phyloP scores from a whole-genome alignment of 1,284 basidiomycete genomes.

The Ganoderma boninense region DNA sequence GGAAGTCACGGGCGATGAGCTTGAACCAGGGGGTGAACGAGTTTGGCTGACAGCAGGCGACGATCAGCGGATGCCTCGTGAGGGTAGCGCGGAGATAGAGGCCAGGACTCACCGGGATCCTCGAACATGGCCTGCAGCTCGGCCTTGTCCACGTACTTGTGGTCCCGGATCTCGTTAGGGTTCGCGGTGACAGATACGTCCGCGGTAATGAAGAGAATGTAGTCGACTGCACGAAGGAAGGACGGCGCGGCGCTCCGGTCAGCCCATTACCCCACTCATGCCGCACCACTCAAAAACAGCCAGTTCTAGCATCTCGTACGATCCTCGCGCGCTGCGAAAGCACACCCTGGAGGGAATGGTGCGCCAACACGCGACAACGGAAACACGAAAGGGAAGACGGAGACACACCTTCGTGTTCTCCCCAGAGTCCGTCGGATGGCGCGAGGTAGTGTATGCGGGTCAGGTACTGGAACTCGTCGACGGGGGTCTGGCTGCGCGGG shows the following conservation, averaged over 20 bases:
- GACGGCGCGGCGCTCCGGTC: constrained; percentile 13
- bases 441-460: constrained; percentile 98
- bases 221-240: constrained; percentile 81
- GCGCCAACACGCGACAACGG: background rate
- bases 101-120: constrained; percentile 63
- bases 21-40: constrained; percentile 99
- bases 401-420: constrained; percentile 94
- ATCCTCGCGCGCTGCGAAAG: background rate
- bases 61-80: background rate
- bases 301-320: constrained; percentile 5
- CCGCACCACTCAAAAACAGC: background rate
- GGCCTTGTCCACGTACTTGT: constrained; percentile 90
- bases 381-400: constrained; percentile 34
- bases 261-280: background rate
- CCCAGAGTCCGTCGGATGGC: constrained; percentile 93
- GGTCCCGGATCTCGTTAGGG: constrained; percentile 91
- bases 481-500: constrained; percentile 76
- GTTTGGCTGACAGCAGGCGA: constrained; percentile 60
- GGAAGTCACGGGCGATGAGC: constrained; percentile 95
- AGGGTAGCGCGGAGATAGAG: constrained; percentile 16
- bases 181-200: constrained; percentile 90
- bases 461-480: constrained; percentile 93
- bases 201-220: constrained; percentile 94
- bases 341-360: background rate
- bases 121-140: constrained; percentile 94